A percentile compares a stretch with the other conserved stretches of the same genome.
These are phyloP conservation scores for Dioscorea zingiberensis DNA, from an alignment of 106 monocot genomes.

Conservation along the genomic window DNA sequence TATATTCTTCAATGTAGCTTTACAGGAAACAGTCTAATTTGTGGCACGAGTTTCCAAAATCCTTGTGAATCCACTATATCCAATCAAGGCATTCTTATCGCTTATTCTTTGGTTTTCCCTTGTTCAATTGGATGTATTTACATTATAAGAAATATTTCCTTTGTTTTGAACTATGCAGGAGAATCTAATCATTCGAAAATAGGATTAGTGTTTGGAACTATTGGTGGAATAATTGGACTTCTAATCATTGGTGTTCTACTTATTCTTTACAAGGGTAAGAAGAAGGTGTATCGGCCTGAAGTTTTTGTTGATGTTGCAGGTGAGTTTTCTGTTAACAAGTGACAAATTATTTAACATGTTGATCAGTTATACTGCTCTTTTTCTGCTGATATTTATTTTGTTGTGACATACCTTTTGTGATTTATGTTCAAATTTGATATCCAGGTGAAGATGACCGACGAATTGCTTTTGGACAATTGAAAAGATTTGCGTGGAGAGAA, in stretches of 20 bases:
- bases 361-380: no score
- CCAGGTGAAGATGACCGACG: slow-evolving; percentile 70
- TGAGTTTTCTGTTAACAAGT: neutral
- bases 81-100: slow-evolving; percentile 31
- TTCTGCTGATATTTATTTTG: no score
- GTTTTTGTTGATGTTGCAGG: slow-evolving; percentile 17
- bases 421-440: neutral
- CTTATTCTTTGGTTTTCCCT: slow-evolving; percentile 35
- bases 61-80: slow-evolving; percentile 46
- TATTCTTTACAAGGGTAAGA: slow-evolving; percentile 2
- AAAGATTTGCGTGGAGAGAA: slow-evolving; percentile 79
- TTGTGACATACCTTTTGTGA: neutral
- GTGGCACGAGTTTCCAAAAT: slow-evolving; percentile 33
- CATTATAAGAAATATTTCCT: neutral
- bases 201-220: slow-evolving; percentile 3
- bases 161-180: slow-evolving; percentile 1
- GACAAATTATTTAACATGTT: neutral
- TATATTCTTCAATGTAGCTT: slow-evolving; percentile 40
- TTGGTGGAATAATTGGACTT: slow-evolving; percentile 7
- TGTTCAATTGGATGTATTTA: neutral
- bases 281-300: slow-evolving; percentile 1
- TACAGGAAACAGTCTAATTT: slow-evolving; percentile 80
- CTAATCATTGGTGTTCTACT: neutral
- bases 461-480: slow-evolving; percentile 73
- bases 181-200: slow-evolving; percentile 7